These are phyloP conservation scores for Moniliophthora roreri DNA, from an alignment of 1,284 basidiomycete species.

Conservation along the genomic window DNA sequence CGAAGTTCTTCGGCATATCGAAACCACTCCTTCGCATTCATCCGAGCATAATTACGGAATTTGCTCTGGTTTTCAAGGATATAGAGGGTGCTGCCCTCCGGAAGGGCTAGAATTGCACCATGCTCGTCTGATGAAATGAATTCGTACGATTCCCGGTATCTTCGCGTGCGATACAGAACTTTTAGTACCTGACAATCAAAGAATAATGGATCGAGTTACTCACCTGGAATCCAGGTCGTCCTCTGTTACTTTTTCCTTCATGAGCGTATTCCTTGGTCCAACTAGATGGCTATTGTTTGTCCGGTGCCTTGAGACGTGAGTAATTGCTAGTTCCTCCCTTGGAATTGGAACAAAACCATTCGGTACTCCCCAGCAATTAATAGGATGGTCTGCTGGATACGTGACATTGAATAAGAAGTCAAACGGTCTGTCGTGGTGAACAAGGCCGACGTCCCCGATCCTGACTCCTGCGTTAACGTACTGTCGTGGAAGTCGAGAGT, in stretches of 20 bases:
- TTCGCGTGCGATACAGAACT: not conserved
- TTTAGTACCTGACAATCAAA: too few relatives aligned
- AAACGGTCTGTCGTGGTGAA: conserved; percentile 27
- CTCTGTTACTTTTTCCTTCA: not conserved
- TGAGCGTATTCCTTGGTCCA: not conserved
- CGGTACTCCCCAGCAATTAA: conserved; percentile 20
- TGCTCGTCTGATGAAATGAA: conserved; percentile 7
- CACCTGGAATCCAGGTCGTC: not conserved
- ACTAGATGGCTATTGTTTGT: conserved; percentile 9
- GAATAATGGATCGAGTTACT: too few relatives aligned
- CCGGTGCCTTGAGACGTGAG: conserved; percentile 12
- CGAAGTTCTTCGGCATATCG: conserved; percentile 9
- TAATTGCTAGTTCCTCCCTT: conserved; percentile 7
- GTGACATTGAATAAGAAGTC: conserved; percentile 29
- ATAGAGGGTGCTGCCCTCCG: conserved; percentile 6
- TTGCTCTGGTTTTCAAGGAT: conserved; percentile 4
- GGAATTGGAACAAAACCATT: conserved; percentile 16
- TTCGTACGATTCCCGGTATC: not conserved
- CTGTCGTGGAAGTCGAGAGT: conserved; percentile 14
- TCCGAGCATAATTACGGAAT: conserved; percentile 7
- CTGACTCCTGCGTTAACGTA: conserved; percentile 25
- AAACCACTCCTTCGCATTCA: conserved; percentile 12
- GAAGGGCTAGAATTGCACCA: conserved; percentile 12
- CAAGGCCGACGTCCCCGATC: conserved; percentile 31
- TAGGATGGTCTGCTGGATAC: conserved; percentile 18